Evolutionary conservation across 2,329 filamentous ascomycete species (phyloP).

Genomic region (Coniochaeta hoffmannii): DNA sequence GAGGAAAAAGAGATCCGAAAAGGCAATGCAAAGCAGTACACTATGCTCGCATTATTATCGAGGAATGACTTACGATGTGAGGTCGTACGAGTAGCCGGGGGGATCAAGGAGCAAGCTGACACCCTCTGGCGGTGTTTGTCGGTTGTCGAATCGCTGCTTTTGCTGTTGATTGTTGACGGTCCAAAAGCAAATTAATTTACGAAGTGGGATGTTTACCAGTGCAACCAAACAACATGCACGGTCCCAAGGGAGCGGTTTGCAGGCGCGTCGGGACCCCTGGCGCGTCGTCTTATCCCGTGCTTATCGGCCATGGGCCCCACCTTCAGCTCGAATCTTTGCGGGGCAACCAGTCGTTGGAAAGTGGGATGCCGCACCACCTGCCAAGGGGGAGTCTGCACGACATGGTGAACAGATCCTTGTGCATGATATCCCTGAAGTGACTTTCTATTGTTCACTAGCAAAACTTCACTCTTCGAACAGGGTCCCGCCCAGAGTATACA

Average conservation of each 20-base stretch:
- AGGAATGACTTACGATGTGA: background rate
- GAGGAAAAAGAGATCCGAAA: background rate
- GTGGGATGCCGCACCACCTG: background rate
- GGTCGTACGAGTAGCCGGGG: background rate
- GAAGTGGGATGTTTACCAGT: conserved; percentile 1
- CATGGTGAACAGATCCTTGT: background rate
- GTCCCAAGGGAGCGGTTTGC: background rate
- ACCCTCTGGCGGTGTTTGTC: background rate
- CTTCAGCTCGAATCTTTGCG: background rate
- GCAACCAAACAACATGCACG: conserved; percentile 1
- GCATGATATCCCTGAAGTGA: too few relatives aligned
- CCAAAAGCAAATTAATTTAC: background rate
- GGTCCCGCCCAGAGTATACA: too few relatives aligned
- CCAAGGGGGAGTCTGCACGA: background rate
- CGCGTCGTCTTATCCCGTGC: background rate
- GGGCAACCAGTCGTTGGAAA: background rate
- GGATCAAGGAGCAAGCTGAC: background rate
- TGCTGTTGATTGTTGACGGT: background rate
- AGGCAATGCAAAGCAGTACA: background rate
- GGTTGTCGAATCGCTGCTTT: background rate
- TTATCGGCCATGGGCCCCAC: background rate
- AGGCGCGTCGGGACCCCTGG: background rate
- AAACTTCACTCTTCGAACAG: too few relatives aligned
- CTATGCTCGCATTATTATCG: background rate
- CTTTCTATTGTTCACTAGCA: too few relatives aligned